These are phyloP conservation scores for Opeltia flavorubescens DNA, from an alignment of 495 filamentous ascomycete genomes.

Conservation along the genomic window DNA sequence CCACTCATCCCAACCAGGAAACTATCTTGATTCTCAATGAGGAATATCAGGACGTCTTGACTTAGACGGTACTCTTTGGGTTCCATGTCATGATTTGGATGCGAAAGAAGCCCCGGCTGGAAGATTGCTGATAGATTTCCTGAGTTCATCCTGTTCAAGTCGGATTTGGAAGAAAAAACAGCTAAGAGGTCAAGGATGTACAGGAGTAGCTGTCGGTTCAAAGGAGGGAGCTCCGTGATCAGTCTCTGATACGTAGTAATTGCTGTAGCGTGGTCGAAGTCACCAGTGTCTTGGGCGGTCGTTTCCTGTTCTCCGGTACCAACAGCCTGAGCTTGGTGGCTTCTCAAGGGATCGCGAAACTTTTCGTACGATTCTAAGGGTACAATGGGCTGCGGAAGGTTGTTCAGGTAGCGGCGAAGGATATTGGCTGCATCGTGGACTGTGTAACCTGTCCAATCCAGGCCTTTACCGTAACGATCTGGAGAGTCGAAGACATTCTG, in stretches of 20 bases:
- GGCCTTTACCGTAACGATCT: conserved; percentile 88
- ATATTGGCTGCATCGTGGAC: conserved; percentile 98
- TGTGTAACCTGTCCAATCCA: conserved; percentile 95
- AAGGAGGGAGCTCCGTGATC: conserved; percentile 81
- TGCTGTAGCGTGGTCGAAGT: conserved; percentile 61
- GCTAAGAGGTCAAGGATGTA: conserved; percentile 97
- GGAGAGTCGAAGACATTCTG: conserved; percentile 86
- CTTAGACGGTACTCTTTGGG: conserved; percentile 87
- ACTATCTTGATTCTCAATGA: conserved; percentile 92
- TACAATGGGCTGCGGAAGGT: conserved; percentile 88
- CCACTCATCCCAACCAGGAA: conserved; percentile 91
- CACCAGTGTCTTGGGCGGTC: conserved; percentile 33
- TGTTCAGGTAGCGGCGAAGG: conserved; percentile 85
- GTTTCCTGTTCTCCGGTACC: conserved; percentile 42
- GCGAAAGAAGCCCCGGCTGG: conserved; percentile 88
- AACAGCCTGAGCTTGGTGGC: conserved; percentile 54
- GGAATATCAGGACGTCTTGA: conserved; percentile 92
- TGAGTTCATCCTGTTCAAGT: conserved; percentile 92
- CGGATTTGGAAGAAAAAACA: conserved; percentile 94
- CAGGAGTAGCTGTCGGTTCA: conserved; percentile 88
- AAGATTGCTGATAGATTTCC: conserved; percentile 96
- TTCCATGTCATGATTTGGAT: conserved; percentile 88
- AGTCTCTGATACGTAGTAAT: conserved; percentile 75
- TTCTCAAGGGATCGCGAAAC: conserved; percentile 73
- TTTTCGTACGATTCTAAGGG: conserved; percentile 85